Base-by-base conservation (phyloP, 2,329 filamentous ascomycete genomes). In the Xylaria sp. region DNA sequence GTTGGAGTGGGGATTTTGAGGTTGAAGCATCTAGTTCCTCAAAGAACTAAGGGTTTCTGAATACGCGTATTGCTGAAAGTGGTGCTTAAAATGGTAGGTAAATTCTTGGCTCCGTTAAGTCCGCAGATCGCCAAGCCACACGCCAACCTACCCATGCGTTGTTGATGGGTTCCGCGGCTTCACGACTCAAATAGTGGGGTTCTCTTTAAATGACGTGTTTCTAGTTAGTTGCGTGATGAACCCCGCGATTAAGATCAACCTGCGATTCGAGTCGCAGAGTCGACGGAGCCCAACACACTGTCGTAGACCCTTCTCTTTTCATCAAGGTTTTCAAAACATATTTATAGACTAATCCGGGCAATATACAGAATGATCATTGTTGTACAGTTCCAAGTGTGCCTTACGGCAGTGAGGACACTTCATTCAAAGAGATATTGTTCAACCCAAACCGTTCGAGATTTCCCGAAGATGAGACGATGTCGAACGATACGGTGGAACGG, bases 1-100 rank as follows among this genome's bases (percentile, higher is more conserved):
- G 20, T 30, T 43, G 8, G 48, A 8, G 12, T 56, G 57, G 63
- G 61, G 30, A 65, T 30, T 65, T 66, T 6, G 20, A 61, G 30
- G 30, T 13, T 34, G 50, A 53, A 15, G 50, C 8, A 20, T 34
- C 25, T 30, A 30, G n/a, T 36, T 8, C 18, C 18, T 53, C 8
- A 34, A n/a, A 7, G 4, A n/a, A 34, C 12, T 34, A 18, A 10
- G 4, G 30, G 3, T 53, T 23, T 12, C 50, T 53, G 18, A 23
- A 53, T 53, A 53, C 50, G 50, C 30, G 50, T 53, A 53, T 53
- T 53, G 30, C 50, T 20, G 30, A 32, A 32, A 23, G 5, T 4
- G 25, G 25, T 18, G 25, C 15, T 52, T n/a, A 52, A 32, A 30
- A 28, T n/a, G 20, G 25, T 39, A 9, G 34, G 15, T 39, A 39